These are phyloP conservation scores for Phytophthora megakarya DNA, from an alignment of 352 stramenopile genomes.

Conservation along the genomic window DNA sequence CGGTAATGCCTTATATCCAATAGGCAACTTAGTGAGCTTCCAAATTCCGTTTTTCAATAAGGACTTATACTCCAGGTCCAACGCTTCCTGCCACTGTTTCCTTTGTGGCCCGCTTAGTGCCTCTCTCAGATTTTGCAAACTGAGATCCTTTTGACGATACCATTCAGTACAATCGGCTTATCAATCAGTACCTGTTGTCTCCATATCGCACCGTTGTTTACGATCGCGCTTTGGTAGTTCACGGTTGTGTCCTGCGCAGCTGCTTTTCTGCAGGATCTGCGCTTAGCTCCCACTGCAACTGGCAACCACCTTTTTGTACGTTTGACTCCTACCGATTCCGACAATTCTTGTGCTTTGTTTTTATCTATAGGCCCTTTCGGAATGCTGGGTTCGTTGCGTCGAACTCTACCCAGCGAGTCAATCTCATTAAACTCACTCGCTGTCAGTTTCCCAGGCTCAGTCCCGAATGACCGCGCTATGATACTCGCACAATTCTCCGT, in stretches of 20 bases:
- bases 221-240: not conserved
- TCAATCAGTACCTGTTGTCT: slow-evolving; percentile 11
- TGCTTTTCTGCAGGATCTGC: not conserved
- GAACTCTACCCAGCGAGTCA: not conserved
- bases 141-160: not conserved
- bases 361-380: not conserved
- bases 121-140: not conserved
- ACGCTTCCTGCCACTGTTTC: not conserved
- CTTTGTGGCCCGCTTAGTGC: not conserved
- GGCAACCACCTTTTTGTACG: not conserved
- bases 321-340: slow-evolving; percentile 6
- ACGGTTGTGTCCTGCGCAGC: not conserved
- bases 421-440: not conserved
- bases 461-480: not conserved
- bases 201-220: not conserved
- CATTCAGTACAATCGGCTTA: not conserved
- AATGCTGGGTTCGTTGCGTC: too few relatives aligned
- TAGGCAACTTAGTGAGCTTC: not conserved
- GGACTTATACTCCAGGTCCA: not conserved
- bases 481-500: not conserved
- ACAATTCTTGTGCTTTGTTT: too few relatives aligned
- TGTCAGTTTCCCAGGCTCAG: not conserved
- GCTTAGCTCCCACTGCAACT: not conserved
- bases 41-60: not conserved
- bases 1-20: not conserved